Percentiles rank a stretch among this genome's conserved stretches.
phyloP scores from a whole-genome alignment of 805 yeast genomes.

The Pichia deserticola region DNA sequence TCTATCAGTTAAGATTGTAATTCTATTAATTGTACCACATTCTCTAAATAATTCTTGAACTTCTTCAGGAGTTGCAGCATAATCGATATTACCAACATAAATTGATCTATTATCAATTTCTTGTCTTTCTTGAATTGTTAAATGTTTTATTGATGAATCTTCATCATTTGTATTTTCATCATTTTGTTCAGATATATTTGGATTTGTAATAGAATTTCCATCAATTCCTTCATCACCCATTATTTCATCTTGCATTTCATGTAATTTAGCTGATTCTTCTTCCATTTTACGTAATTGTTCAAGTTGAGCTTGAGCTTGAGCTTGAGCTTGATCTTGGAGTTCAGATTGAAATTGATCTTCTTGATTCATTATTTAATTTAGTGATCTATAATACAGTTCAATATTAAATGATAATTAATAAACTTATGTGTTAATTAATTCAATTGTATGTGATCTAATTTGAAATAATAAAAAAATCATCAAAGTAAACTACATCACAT shows the following conservation, averaged over 20 bases:
- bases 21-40: constrained; percentile 70
- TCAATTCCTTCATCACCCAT: constrained; percentile 4
- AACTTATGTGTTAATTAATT: too few relatives aligned
- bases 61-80: constrained; percentile 70
- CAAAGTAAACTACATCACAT: too few relatives aligned
- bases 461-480: too few relatives aligned
- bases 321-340: neutral
- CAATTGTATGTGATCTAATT: too few relatives aligned
- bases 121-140: constrained; percentile 32
- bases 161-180: neutral
- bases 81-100: constrained; percentile 82
- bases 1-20: constrained; percentile 68
- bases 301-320: constrained; percentile 7
- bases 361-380: neutral
- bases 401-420: neutral
- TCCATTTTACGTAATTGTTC: constrained; percentile 44
- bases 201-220: too few relatives aligned
- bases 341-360: neutral
- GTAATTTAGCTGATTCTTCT: constrained; percentile 53
- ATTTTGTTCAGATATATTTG: neutral
- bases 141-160: constrained; percentile 5
- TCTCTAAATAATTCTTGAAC: constrained; percentile 64
- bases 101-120: constrained; percentile 73
- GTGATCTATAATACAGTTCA: neutral
- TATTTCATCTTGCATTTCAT: constrained; percentile 45